Conservation (phyloP, 768 basidiomycete species). For the Boletus huronensis region DNA sequence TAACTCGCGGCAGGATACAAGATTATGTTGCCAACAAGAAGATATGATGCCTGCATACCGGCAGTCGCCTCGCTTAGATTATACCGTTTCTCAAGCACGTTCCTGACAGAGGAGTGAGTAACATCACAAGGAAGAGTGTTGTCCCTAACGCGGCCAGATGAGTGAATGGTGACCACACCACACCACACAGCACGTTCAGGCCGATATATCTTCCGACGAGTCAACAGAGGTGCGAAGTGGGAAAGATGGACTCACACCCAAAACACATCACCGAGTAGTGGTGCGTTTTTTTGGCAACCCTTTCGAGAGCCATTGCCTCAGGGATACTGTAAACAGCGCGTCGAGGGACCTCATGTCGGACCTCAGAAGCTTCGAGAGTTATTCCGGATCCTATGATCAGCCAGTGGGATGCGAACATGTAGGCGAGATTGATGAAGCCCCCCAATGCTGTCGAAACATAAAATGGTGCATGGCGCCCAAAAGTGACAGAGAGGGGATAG, state of each 20-base stretch:
- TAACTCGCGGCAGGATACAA: conserved; percentile 63
- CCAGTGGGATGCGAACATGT: conserved; percentile 62
- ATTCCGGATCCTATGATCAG: conserved; percentile 57
- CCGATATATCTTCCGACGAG: conserved; percentile 55
- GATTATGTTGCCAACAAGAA: conserved; percentile 64
- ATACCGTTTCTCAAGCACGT: conserved; percentile 70
- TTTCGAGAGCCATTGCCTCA: conserved; percentile 60
- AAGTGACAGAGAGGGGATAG: conserved; percentile 68
- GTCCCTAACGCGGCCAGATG: conserved; percentile 66
- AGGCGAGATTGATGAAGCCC: conserved; percentile 62
- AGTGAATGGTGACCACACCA: conserved; percentile 75
- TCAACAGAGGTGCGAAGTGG: conserved; percentile 3
- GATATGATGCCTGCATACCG: conserved; percentile 63
- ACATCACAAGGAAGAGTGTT: background rate
- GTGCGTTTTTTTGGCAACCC: conserved; percentile 59
- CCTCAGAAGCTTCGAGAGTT: conserved; percentile 62
- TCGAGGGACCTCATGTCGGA: conserved; percentile 50
- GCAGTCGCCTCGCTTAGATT: conserved; percentile 56
- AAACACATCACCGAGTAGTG: conserved; percentile 69
- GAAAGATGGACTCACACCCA: conserved; percentile 55
- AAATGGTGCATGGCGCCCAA: conserved; percentile 72
- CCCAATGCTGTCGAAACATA: conserved; percentile 64
- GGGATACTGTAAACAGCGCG: conserved; percentile 44
- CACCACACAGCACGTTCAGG: conserved; percentile 71
- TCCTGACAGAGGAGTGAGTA: conserved; percentile 39